Conservation (phyloP, 2,329 filamentous ascomycete genomes). For the Diaporthe citri region DNA sequence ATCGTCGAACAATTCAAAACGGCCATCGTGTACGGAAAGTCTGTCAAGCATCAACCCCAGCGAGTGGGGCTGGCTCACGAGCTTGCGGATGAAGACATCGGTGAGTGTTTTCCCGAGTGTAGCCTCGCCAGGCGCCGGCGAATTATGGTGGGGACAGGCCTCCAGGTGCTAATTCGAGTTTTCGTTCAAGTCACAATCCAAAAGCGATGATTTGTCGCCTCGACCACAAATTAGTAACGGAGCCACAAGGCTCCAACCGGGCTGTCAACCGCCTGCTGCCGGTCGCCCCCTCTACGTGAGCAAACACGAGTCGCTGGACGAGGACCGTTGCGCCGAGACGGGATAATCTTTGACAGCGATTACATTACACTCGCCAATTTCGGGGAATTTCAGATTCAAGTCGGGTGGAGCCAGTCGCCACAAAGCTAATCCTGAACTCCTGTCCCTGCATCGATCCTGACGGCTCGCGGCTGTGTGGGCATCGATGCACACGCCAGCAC, state of each 20-base stretch:
- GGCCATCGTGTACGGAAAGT: slow-evolving; percentile 96
- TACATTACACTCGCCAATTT: slow-evolving; percentile 28
- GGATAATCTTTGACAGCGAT: slow-evolving; percentile 28
- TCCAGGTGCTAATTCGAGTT: slow-evolving; percentile 44
- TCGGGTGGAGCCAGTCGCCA: slow-evolving; percentile 28
- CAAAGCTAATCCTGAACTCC: slow-evolving; percentile 25
- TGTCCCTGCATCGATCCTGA: slow-evolving; percentile 21
- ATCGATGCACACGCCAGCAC: slow-evolving; percentile 18
- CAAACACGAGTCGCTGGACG: slow-evolving; percentile 17
- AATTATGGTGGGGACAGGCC: slow-evolving; percentile 6
- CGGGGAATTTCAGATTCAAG: slow-evolving; percentile 27
- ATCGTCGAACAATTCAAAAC: slow-evolving; percentile 97
- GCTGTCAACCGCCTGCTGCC: slow-evolving; percentile 42
- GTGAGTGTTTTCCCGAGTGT: slow-evolving; percentile 64
- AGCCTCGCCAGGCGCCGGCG: slow-evolving; percentile 18
- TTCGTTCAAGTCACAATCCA: slow-evolving; percentile 70
- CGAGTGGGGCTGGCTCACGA: slow-evolving; percentile 92
- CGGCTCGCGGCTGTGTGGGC: slow-evolving; percentile 4
- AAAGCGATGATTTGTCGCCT: slow-evolving; percentile 67
- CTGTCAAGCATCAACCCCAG: slow-evolving; percentile 98
- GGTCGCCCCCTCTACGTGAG: slow-evolving; percentile 12
- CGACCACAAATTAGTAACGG: slow-evolving; percentile 19
- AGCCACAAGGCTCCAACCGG: slow-evolving; percentile 42
- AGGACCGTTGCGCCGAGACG: slow-evolving; percentile 39
- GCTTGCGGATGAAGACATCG: slow-evolving; percentile 96